Evolutionary conservation across 345 rosid genomes (phyloP).

Genomic region (Dimocarpus longan): DNA sequence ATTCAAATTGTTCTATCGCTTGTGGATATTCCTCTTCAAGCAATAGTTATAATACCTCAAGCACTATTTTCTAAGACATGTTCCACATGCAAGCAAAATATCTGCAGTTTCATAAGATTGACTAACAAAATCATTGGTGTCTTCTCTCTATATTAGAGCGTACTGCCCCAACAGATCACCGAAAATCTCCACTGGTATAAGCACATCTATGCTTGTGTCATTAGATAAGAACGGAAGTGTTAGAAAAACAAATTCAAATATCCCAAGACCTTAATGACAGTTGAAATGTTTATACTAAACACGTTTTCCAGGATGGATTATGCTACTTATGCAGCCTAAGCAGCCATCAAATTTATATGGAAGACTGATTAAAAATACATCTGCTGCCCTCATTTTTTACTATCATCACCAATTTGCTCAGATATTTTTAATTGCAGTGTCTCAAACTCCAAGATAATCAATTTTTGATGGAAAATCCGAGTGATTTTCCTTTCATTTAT

Average conservation of each 20-base stretch:
- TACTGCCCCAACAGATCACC: slow-evolving; percentile 86
- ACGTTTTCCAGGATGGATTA: slow-evolving; percentile 87
- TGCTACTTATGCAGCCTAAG: slow-evolving; percentile 54
- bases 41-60: too few relatives aligned
- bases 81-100: too few relatives aligned
- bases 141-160: slow-evolving; percentile 94
- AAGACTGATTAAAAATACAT: too few relatives aligned
- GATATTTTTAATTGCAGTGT: too few relatives aligned
- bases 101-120: slow-evolving; percentile 81
- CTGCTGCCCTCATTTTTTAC: too few relatives aligned
- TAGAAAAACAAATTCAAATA: slow-evolving; percentile 5
- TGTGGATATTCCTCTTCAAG: too few relatives aligned
- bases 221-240: background rate
- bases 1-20: too few relatives aligned
- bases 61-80: too few relatives aligned
- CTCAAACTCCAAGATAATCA: too few relatives aligned
- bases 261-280: slow-evolving; percentile 3
- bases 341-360: slow-evolving; percentile 12
- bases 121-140: slow-evolving; percentile 85
- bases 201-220: slow-evolving; percentile 52
- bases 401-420: too few relatives aligned
- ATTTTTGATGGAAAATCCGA: too few relatives aligned
- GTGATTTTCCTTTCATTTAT: too few relatives aligned
- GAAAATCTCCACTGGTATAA: slow-evolving; percentile 90
- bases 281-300: slow-evolving; percentile 52